phyloP scores from a whole-genome alignment of 2,329 filamentous ascomycete species.

The Phaeosphaeriaceae sp. region DNA sequence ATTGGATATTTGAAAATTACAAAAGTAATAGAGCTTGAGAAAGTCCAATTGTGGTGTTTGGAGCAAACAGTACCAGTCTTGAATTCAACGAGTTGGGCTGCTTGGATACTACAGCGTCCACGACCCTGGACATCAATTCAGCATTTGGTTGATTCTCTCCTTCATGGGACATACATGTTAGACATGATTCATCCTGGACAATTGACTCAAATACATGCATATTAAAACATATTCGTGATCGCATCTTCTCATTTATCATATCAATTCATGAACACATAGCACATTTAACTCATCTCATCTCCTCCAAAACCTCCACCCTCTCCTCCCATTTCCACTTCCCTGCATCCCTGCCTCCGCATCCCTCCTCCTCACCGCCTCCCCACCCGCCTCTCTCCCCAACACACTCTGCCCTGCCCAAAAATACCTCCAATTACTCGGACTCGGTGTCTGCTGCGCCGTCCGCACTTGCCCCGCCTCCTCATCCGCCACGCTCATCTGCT shows the following conservation, averaged over 20 bases:
- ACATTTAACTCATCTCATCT: neutral
- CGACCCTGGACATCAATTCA: no score
- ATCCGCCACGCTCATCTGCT: neutral
- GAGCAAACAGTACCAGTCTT: no score
- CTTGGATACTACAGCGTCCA: no score
- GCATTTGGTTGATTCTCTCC: no score
- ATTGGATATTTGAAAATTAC: neutral
- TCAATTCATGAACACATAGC: neutral
- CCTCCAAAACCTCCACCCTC: neutral
- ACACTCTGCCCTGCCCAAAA: conserved; percentile 13
- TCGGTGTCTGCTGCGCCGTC: neutral
- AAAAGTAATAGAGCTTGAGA: no score
- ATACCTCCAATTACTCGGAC: conserved; percentile 19
- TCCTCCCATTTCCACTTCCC: neutral
- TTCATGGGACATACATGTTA: no score
- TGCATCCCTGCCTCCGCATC: neutral
- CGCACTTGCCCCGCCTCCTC: neutral
- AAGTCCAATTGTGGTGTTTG: no score
- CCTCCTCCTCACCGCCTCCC: neutral
- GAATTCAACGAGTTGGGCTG: no score
- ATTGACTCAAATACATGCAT: no score
- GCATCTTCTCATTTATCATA: no score
- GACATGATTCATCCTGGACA: no score
- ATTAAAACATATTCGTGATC: no score
- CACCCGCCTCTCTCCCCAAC: neutral